Base-by-base conservation (phyloP, 768 basidiomycete species). In the Mycena galopus region DNA sequence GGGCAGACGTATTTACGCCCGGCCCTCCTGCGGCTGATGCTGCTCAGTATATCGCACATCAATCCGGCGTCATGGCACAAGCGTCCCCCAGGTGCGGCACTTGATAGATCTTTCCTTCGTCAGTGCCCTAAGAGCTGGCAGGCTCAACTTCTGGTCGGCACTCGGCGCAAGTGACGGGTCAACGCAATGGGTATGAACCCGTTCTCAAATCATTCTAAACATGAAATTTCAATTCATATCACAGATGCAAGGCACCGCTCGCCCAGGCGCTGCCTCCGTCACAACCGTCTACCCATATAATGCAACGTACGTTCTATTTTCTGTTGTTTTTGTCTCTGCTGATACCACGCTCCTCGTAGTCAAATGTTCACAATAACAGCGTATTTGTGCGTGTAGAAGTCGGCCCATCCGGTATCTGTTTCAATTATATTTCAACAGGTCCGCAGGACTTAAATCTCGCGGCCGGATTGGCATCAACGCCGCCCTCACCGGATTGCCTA, bases 341-440 rank as follows among this genome's bases (percentile, higher is more conserved):
- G 30, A 67, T 16, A n/a, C n/a, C 39, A 17, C n/a, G 25, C 4
- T 51, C 5, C 9, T 14, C 1, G 39, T 58, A 82, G 79, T 68
- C 73, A 84, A 65, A 81, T 85, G 61, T 86, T 86, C 79, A 85
- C 84, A 9, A 85, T 86, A 76, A 86, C 85, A 3, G 75, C 82
- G 16, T 85, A 86, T 69, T 73, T 86, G 81, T 83, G 64, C 51
- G 81, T 78, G 25, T 44, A 21, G 3, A 23, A 44, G 33, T 47
- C 6, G 23, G 21, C 16, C 21, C 12, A 32, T 2, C 10, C 9
- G 29, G 14, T 23, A n/a, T 21, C 8, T n/a, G 27, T 14, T 65
- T 57, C 29, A 39, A 39, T 51, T 44, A 16, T 53, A 27, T 14
- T 35, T 68, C 2, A 65, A 44, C 16, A 82, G 82, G 33, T 86